Evolutionary conservation across 306 rosid species (phyloP), one percentile per base, ranked within the genome.

Genomic region (Quercus suber): DNA sequence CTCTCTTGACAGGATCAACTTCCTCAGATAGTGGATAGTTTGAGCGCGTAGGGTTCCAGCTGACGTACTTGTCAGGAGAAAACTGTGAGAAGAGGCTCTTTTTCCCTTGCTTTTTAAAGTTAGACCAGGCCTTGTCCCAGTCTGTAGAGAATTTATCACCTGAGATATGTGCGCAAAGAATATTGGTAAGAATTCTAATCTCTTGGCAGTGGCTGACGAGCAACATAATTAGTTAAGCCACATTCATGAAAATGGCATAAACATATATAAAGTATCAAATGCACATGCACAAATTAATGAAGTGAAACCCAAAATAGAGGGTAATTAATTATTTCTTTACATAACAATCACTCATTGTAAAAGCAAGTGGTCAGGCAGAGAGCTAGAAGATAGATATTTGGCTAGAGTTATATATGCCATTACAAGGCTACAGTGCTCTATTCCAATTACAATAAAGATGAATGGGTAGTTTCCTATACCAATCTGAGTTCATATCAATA

Each of bases 71-170:
- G 76, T 91, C 76, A 2, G 97, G 93, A 73, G 92, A 91, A 79
- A 95, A 91, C 55, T 80, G 59, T 0, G 95, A 84, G 78, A 91
- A 89, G 37, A 90, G 33, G 13, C 82, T 69, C 76, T 90, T 90
- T 28, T 76, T 88, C 78, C 94, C 97, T 81, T 86, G 91, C 84
- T 93, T 95, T 80, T 74, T 90, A 85, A 89, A 89, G n/a, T 80
- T 91, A 73, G 90, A 74, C 97, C 99, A 95, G 58, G 99, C 99
- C 84, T 86, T 92, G 81, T 92, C 99, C 99, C 97, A 95, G 64
- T 95, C 97, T 7, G 86, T 89, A 75, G 97, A 85, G 82, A 72
- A 85, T 80, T 90, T 92, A 77, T 91, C 95, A 82, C 93, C 97
- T 94, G 84, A 56, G 7, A 53, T 51, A 71, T 76, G 41, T 35